These are phyloP conservation scores for Geranomyces michiganensis DNA, from an alignment of 192 early-diverging fungal genomes.

Conservation along the genomic window DNA sequence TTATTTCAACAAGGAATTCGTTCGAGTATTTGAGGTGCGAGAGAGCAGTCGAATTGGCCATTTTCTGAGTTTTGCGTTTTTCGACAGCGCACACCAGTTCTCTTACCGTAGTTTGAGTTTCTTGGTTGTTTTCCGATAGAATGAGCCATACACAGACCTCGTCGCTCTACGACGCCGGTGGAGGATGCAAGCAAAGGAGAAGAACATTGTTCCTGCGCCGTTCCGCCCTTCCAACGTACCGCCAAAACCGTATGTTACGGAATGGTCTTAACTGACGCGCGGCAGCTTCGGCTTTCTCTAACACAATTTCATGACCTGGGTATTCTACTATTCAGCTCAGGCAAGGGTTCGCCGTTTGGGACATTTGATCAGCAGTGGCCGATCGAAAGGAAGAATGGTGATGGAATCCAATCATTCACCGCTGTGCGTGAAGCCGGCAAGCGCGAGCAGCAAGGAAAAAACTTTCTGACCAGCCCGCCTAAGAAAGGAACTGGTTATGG, in stretches of 20 bases:
- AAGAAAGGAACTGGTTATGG: conserved; percentile 61
- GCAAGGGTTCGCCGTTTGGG: conserved; percentile 53
- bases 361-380: conserved; percentile 65
- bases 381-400: conserved; percentile 40
- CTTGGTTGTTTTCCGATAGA: conserved; percentile 39
- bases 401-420: conserved; percentile 20
- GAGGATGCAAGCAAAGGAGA: conserved; percentile 53
- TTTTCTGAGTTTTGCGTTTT: no score
- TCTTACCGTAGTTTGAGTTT: background rate
- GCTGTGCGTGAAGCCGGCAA: conserved; percentile 26
- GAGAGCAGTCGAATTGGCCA: no score
- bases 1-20: conserved; percentile 58
- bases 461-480: conserved; percentile 56
- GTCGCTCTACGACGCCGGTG: conserved; percentile 51
- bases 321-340: conserved; percentile 42
- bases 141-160: conserved; percentile 60
- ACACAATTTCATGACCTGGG: background rate
- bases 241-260: conserved; percentile 48
- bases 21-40: conserved; percentile 55
- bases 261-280: background rate
- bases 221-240: conserved; percentile 59
- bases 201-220: conserved; percentile 51
- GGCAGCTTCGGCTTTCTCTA: background rate
- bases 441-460: conserved; percentile 43
- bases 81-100: background rate